Conservation (phyloP, 352 stramenopile species). For the Phytopythium oedochilum region DNA sequence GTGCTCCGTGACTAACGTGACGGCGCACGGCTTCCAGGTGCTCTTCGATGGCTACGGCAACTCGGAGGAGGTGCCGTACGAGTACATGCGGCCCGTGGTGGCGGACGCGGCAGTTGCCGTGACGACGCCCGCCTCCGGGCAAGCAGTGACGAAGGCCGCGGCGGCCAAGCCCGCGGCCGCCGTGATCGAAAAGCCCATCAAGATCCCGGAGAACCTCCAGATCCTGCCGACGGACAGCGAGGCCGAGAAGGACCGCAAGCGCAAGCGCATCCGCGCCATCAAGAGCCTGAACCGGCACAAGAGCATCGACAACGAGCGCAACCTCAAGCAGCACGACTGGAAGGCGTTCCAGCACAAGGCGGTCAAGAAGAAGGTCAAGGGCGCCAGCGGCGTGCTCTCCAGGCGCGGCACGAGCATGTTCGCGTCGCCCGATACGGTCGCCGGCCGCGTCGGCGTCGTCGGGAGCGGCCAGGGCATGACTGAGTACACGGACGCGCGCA, state of each 20-base stretch:
- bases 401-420: slow-evolving; percentile 88
- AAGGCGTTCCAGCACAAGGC: slow-evolving; percentile 83
- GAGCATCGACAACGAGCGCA: slow-evolving; percentile 78
- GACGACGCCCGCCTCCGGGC: not conserved
- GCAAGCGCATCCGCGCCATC: slow-evolving; percentile 75
- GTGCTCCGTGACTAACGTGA: slow-evolving; percentile 60
- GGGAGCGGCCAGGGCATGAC: slow-evolving; percentile 89
- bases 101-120: slow-evolving; percentile 4
- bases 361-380: slow-evolving; percentile 64
- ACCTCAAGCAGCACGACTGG: slow-evolving; percentile 84
- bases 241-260: slow-evolving; percentile 82
- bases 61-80: slow-evolving; percentile 86
- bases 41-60: slow-evolving; percentile 89
- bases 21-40: slow-evolving; percentile 71
- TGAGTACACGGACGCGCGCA: slow-evolving; percentile 57
- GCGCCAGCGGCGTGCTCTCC: slow-evolving; percentile 64
- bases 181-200: slow-evolving; percentile 67
- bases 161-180: slow-evolving; percentile 10
- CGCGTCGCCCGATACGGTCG: slow-evolving; percentile 75
- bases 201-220: slow-evolving; percentile 84
- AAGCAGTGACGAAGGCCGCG: too few relatives aligned
- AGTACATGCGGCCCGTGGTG: slow-evolving; percentile 63
- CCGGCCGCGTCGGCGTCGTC: slow-evolving; percentile 83
- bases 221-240: slow-evolving; percentile 81
- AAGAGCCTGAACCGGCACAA: slow-evolving; percentile 88